These are phyloP conservation scores for Stephania cephalantha DNA, from an alignment of 164 flowering plant genomes.

Conservation along the genomic window DNA sequence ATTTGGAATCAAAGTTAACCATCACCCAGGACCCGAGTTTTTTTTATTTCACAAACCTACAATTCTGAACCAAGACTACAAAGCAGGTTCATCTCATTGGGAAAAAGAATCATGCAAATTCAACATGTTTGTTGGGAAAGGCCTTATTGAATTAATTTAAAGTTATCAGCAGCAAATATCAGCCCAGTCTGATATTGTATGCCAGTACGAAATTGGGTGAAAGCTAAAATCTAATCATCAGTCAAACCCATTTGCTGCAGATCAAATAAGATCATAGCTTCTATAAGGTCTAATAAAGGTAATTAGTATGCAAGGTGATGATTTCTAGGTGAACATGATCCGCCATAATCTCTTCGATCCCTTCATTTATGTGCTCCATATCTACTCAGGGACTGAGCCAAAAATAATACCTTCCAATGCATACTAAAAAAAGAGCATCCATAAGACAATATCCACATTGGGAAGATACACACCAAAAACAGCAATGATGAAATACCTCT, in stretches of 20 bases:
- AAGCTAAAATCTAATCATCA: too few relatives aligned
- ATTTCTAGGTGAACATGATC: not conserved
- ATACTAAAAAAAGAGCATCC: not conserved
- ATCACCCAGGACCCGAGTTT: too few relatives aligned
- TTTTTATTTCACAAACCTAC: too few relatives aligned
- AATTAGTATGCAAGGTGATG: not conserved
- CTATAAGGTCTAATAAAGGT: not conserved
- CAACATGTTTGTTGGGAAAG: too few relatives aligned
- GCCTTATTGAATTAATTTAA: not conserved
- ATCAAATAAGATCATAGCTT: not conserved
- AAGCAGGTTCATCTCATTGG: too few relatives aligned
- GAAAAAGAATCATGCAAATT: too few relatives aligned
- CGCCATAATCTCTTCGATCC: too few relatives aligned
- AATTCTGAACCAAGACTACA: too few relatives aligned
- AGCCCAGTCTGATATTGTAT: not conserved
- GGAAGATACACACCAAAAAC: not conserved
- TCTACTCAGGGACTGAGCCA: not conserved
- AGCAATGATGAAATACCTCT: constrained; percentile 41
- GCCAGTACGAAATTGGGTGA: not conserved
- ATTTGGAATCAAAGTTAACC: too few relatives aligned
- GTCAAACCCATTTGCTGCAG: not conserved
- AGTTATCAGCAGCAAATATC: not conserved
- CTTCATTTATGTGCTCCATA: not conserved
- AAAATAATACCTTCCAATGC: not conserved
- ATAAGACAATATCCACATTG: not conserved